Base-by-base conservation (phyloP, 495 filamentous ascomycete genomes). In the Trichoderma virens region DNA sequence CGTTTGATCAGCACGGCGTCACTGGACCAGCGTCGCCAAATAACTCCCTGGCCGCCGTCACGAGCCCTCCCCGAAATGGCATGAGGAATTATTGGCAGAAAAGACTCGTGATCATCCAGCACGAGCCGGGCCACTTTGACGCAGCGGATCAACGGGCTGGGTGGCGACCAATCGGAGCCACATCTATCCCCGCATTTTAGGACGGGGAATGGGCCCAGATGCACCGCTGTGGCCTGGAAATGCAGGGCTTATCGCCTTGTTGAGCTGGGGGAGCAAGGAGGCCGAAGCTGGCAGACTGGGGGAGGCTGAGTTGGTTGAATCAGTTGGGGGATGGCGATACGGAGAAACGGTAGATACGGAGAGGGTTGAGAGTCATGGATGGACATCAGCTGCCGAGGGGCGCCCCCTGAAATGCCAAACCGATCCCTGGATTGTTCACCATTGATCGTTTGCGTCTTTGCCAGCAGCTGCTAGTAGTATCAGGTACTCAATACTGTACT, bases 191-290 rank as follows among this genome's bases (percentile, higher is more conserved):
- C 51, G 51, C 51, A 56, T 56, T 56, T 11, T 56, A 25, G 43
- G 51, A 30, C 23, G 51, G 25, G 51, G 25, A 56, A 56, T 56
- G 51, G 51, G 27, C 5, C 51, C 25, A 56, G 51, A 56, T 56
- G 51, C 25, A 56, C 51, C 51, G 51, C 51, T 56, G 51, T 18
- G 51, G 51, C 51, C 51, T 56, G 51, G 25, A 35, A 35, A 56
- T 56, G 51, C 51, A 56, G 51, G 51, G 51, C 51, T 56, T 56
- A 27, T 56, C 51, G 51, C 11, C 51, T 56, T 13, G 51, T 56
- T 56, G 51, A 56, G 51, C 51, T 56, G 47, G 51, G 51, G 51
- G 51, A 56, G 51, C 51, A 28, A 56, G 51, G 51, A 56, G 51
- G 51, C 4, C 23, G 27, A 56, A 8, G 16, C 51, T 56, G 45